Percentiles rank a stretch among this genome's conserved stretches.
These are phyloP conservation scores for Lentinula sp. DNA, from an alignment of 768 basidiomycete species.

Conservation along the genomic window DNA sequence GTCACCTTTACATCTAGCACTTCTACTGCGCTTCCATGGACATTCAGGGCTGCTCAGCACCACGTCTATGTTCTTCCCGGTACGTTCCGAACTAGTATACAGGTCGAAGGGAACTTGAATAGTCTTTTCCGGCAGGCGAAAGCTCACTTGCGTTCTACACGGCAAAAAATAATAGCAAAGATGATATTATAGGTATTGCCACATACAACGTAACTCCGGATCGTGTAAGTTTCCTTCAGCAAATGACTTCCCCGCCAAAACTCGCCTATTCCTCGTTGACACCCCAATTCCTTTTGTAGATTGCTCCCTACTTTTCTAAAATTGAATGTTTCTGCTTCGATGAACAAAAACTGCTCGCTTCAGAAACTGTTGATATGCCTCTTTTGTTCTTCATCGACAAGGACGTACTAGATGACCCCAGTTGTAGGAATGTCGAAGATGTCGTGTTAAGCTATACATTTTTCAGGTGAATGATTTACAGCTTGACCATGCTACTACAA, in stretches of 20 bases:
- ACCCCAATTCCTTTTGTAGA: slow-evolving; percentile 34
- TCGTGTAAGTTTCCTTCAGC: slow-evolving; percentile 51
- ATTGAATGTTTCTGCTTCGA: slow-evolving; percentile 99
- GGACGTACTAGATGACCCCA: slow-evolving; percentile 90
- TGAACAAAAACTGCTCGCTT: slow-evolving; percentile 90
- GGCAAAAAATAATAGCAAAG: slow-evolving; percentile 76
- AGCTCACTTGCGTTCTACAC: slow-evolving; percentile 95
- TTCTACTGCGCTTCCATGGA: slow-evolving; percentile 88
- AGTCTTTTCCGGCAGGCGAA: slow-evolving; percentile 34
- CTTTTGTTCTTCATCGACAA: slow-evolving; percentile 98
- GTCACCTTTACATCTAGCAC: slow-evolving; percentile 95
- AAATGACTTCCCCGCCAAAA: not conserved
- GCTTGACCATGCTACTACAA: not conserved
- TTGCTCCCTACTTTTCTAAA: slow-evolving; percentile 98
- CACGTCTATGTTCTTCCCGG: slow-evolving; percentile 89
- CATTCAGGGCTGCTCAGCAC: slow-evolving; percentile 86
- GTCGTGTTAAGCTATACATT: slow-evolving; percentile 96
- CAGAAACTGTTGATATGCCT: slow-evolving; percentile 97
- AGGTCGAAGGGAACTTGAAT: not conserved
- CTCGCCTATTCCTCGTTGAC: not conserved
- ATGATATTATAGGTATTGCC: slow-evolving; percentile 96
- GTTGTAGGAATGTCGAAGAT: slow-evolving; percentile 82
- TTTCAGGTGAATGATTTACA: slow-evolving; percentile 62
- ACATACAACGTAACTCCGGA: slow-evolving; percentile 99
- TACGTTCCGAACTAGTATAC: not conserved